These are phyloP conservation scores for Venturia pyrina DNA, from an alignment of 2,329 filamentous ascomycete genomes.

Conservation along the genomic window DNA sequence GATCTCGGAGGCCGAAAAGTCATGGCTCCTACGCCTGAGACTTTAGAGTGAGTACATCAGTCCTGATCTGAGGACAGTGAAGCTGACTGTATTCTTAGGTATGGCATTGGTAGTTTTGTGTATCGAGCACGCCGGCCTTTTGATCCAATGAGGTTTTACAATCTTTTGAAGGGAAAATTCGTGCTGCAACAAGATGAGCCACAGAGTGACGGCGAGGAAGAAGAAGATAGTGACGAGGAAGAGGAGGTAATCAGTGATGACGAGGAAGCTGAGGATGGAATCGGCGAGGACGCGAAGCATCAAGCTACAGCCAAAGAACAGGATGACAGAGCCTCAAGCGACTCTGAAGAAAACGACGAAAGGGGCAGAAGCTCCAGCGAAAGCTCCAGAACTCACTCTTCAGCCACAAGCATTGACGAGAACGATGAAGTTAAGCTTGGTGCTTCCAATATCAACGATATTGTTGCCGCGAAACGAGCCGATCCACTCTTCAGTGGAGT, in stretches of 20 bases:
- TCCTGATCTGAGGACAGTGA: conserved; percentile 19
- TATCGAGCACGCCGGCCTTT: conserved; percentile 42
- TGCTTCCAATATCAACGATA: conserved; percentile 15
- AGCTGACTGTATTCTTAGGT: conserved; percentile 45
- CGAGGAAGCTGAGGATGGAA: neutral
- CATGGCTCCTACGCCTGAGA: conserved; percentile 58
- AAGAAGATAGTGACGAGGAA: conserved; percentile 18
- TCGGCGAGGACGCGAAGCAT: neutral
- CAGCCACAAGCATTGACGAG: conserved; percentile 15
- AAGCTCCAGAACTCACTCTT: conserved; percentile 36
- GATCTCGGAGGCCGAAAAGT: conserved; percentile 45
- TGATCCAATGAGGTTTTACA: conserved; percentile 22
- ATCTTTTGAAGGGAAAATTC: conserved; percentile 25
- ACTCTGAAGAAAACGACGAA: neutral
- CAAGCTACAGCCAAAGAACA: neutral
- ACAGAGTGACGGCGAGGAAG: conserved; percentile 17
- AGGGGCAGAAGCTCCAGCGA: conserved; percentile 50
- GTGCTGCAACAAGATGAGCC: conserved; percentile 22
- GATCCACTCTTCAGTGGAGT: conserved; percentile 44
- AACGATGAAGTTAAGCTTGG: conserved; percentile 16
- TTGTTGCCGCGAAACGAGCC: conserved; percentile 45
- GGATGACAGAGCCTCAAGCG: conserved; percentile 1
- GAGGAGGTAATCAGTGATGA: conserved; percentile 12
- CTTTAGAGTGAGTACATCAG: conserved; percentile 44
- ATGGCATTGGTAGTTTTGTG: conserved; percentile 57